A percentile compares a stretch with the other conserved stretches of the same genome.
Evolutionary conservation across 1,139 yeast genomes (phyloP).

Genomic region (Debaryomyces coudertii): DNA sequence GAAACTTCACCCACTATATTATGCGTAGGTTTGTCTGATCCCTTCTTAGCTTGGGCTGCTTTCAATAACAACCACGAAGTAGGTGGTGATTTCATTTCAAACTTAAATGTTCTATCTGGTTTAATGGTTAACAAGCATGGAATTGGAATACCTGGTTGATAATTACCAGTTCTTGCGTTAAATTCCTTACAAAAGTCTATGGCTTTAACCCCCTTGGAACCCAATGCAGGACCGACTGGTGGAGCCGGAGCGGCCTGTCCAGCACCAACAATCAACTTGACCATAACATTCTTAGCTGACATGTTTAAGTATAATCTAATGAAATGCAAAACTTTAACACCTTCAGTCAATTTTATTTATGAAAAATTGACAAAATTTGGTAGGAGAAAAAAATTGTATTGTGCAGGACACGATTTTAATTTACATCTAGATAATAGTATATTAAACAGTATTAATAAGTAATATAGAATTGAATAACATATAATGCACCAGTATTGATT

Average conservation of each 20-base stretch:
- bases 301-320: slow-evolving; percentile 17
- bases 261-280: slow-evolving; percentile 94
- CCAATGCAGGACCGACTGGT: slow-evolving; percentile 98
- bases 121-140: slow-evolving; percentile 84
- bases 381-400: background rate
- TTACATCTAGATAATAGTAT: background rate
- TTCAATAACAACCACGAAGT: slow-evolving; percentile 84
- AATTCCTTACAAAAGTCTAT: slow-evolving; percentile 98
- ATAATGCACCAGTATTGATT: background rate
- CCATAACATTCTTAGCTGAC: slow-evolving; percentile 56
- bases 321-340: background rate
- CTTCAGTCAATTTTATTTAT: slow-evolving; percentile 2
- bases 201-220: slow-evolving; percentile 98
- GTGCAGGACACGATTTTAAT: background rate
- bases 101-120: slow-evolving; percentile 89
- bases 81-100: slow-evolving; percentile 89
- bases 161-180: slow-evolving; percentile 92
- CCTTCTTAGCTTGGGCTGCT: slow-evolving; percentile 84
- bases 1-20: slow-evolving; percentile 70
- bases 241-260: slow-evolving; percentile 99
- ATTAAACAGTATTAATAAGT: background rate
- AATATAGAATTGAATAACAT: background rate
- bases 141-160: slow-evolving; percentile 82
- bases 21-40: slow-evolving; percentile 60
- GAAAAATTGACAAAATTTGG: slow-evolving; percentile 4